Base-by-base conservation (phyloP, 2,329 filamentous ascomycete species). In the Ophiostoma triangulosporum region DNA sequence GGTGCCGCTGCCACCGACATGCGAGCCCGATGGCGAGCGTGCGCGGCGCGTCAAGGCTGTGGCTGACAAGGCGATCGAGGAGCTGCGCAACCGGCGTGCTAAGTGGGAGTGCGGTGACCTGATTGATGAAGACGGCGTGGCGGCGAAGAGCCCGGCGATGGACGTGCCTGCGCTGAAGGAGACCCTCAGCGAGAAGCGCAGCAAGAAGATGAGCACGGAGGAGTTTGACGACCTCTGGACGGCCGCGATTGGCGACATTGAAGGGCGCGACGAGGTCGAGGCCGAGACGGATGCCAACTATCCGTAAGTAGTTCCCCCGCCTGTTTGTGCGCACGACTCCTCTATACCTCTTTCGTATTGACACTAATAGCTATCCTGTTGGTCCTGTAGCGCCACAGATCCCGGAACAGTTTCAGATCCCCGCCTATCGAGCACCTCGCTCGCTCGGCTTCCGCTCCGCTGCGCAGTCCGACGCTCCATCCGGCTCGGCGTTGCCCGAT, bases 1-100 rank as follows among this genome's bases (percentile, higher is more conserved):
- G 3, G 64, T 97, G 5, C 93, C 93, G 7, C 71, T 98, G 8
- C 82, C 90, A 6, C 91, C 94, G 1, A 90, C 88, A 4, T 98
- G 93, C 67, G 91, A 96, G 68, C 86, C 93, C 0, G 94, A 98
- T 66, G 89, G 89, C 57, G 88, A 94, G 63, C 96, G 95, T 67
- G 88, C 85, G 7, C 81, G 88, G 36, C 84, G 86, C 17, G 85
- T 97, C 49, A 88, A 91, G 62, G 80, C 84, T 20, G 88, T 98
- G 15, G 88, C 90, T 7, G 84, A 97, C 64, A 86, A 84, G 65
- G 89, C 87, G 1, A 78, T 97, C 4, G 88, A 95, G 62, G 84
- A 90, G 61, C 76, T 98, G 49, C 80, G 93, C 52, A 81, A 95
- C 60, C 82, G 87, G 38, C 82, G 88, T 56, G 93, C 93, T 53